phyloP scores from a whole-genome alignment of 1,284 basidiomycete species.

The Rhodotorula sp. region DNA sequence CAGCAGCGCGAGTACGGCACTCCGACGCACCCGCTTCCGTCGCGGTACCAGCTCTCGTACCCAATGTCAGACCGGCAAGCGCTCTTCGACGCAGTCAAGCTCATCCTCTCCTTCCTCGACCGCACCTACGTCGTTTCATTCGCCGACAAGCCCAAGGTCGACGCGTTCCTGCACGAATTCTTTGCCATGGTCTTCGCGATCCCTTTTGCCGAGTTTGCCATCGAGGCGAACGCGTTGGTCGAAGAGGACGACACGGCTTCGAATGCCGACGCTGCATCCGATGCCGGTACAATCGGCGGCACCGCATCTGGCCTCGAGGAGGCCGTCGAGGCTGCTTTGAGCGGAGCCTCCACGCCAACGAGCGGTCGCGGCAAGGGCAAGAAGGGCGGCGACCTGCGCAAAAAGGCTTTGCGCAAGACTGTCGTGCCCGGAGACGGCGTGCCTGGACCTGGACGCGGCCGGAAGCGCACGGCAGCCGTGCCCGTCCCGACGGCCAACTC shows the following conservation, averaged over 20 bases:
- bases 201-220: slow-evolving; percentile 28
- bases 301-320: slow-evolving; percentile 14
- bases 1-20: slow-evolving; percentile 56
- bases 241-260: slow-evolving; percentile 34
- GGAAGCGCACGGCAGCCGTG: slow-evolving; percentile 11
- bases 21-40: slow-evolving; percentile 41
- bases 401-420: slow-evolving; percentile 65
- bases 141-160: slow-evolving; percentile 76
- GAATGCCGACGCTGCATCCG: slow-evolving; percentile 61
- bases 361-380: slow-evolving; percentile 46
- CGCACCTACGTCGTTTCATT: slow-evolving; percentile 68
- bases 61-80: slow-evolving; percentile 74
- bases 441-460: slow-evolving; percentile 5
- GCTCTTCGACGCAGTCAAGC: slow-evolving; percentile 81
- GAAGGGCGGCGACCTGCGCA: slow-evolving; percentile 67
- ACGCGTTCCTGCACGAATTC: slow-evolving; percentile 79
- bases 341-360: not conserved
- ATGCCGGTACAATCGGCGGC: slow-evolving; percentile 55
- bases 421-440: slow-evolving; percentile 9
- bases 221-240: slow-evolving; percentile 15
- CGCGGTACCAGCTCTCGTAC: slow-evolving; percentile 71
- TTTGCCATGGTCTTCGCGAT: slow-evolving; percentile 57
- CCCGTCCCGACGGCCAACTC: slow-evolving; percentile 11
- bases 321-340: slow-evolving; percentile 16
- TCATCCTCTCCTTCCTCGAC: slow-evolving; percentile 87